Evolutionary conservation across 208 protist genomes (phyloP), one percentile per base, ranked within the genome.

Genomic region (Vickermania ingenoplastis): DNA sequence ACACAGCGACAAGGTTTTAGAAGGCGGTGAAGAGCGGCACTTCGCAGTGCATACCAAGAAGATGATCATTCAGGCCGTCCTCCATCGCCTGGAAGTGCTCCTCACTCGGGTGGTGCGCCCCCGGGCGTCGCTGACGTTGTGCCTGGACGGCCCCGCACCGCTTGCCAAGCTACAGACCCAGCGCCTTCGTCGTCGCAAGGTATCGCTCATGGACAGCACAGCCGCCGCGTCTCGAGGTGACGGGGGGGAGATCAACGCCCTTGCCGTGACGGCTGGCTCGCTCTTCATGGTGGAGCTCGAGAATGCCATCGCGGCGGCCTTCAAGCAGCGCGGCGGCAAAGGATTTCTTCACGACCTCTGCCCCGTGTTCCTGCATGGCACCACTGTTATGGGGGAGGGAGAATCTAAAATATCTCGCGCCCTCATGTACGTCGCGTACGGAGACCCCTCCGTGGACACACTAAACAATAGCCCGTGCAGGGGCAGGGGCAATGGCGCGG

Each of bases 241-340:
- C 36, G 36, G 36, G 36, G 36, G 17, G 17, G 67, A 84, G 41
- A 63, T 93, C 21, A 81, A 77, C 41, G 71, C 81, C 1, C 77
- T 93, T 53, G 61, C 80, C 59, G 79, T 93, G 50, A 93, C 86
- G 2, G 79, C 83, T 17, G 86, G 86, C 21, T 88, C 82, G 0
- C 75, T 91, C 26, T 90, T 93, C 58, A 75, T 93, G 48, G 81
- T 93, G 13, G 83, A 93, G 76, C 66, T 93, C 17, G 82, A 93
- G 74, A 90, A 93, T 64, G 81, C 81, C 5, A 60, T 93, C 30
- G 86, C 83, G 7, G 65, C 78, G 11, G 76, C 84, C 69, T 89
- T 93, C 53, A 81, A 83, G 53, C 69, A 83, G 29, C 57, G 75
- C 48, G 59, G 65, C 22, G 82, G 82, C 14, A 63, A 70, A 17